Evolutionary conservation across 306 rosid genomes (phyloP).

Genomic region (Canavalia gladiata): DNA sequence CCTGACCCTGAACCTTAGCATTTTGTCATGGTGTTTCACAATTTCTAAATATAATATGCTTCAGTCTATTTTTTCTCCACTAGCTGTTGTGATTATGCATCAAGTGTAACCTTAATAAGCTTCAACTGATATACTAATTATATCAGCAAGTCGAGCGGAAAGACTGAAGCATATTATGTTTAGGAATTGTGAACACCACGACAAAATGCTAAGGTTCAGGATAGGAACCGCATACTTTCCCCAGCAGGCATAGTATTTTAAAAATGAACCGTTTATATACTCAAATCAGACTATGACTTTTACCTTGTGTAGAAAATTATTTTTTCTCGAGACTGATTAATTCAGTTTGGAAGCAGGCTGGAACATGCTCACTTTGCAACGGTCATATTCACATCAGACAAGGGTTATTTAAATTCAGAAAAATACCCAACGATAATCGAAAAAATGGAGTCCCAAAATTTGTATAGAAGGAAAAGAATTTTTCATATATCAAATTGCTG

Average conservation of each 20-base stretch:
- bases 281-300: neutral
- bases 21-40: too few species aligned
- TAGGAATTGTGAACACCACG: neutral
- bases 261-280: neutral
- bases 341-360: constrained; percentile 40
- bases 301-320: too few species aligned
- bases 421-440: constrained; percentile 29
- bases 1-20: too few species aligned
- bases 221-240: neutral
- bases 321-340: constrained; percentile 34
- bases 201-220: neutral
- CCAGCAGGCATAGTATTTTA: neutral
- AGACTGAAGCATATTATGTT: neutral
- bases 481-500: constrained; percentile 50
- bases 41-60: too few species aligned
- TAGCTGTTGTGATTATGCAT: too few species aligned
- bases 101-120: neutral
- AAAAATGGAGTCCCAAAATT: constrained; percentile 46
- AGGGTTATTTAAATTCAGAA: constrained; percentile 5
- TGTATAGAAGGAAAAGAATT: constrained; percentile 23
- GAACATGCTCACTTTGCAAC: constrained; percentile 45
- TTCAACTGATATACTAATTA: neutral
- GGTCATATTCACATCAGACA: constrained; percentile 39
- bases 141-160: neutral
- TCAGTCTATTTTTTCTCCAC: too few species aligned